Evolutionary conservation across 1,284 basidiomycete genomes (phyloP).

Genomic region (Melampsora larici-populina): DNA sequence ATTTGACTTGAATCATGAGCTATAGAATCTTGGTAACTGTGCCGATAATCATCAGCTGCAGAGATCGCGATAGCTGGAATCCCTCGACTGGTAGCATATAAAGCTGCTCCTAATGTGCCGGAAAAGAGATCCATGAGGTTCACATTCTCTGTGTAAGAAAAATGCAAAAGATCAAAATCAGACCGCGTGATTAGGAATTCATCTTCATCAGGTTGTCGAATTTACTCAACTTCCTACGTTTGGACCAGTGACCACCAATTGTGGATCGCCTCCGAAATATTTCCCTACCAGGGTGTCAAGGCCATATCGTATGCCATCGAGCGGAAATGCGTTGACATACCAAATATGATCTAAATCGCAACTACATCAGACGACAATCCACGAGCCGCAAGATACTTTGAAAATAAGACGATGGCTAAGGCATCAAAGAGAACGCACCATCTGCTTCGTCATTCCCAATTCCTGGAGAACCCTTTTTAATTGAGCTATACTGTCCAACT

Average conservation of each 20-base stretch:
- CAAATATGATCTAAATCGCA: conserved; percentile 20
- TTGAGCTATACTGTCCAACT: conserved; percentile 18
- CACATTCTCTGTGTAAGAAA: conserved; percentile 16
- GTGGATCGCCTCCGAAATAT: neutral
- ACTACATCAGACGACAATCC: neutral
- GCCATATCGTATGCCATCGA: conserved; percentile 38
- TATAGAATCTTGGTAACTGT: conserved; percentile 1
- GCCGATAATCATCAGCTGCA: conserved; percentile 1
- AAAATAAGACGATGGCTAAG: neutral
- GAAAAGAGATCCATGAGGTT: conserved; percentile 23
- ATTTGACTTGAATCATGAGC: conserved; percentile 12
- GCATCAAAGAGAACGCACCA: neutral
- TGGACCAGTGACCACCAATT: conserved; percentile 25
- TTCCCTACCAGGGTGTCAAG: conserved; percentile 9
- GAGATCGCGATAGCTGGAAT: conserved; percentile 35
- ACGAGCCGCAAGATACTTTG: neutral
- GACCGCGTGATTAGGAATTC: neutral
- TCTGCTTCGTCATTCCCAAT: conserved; percentile 18
- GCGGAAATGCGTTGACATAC: conserved; percentile 38
- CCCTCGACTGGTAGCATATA: conserved; percentile 2
- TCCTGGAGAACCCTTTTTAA: conserved; percentile 18
- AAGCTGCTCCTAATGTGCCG: conserved; percentile 34
- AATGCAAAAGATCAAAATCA: neutral
- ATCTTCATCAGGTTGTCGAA: neutral
- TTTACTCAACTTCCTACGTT: conserved; percentile 31